These are phyloP conservation scores for Syzygium oleosum DNA, from an alignment of 345 rosid species.

Conservation along the genomic window DNA sequence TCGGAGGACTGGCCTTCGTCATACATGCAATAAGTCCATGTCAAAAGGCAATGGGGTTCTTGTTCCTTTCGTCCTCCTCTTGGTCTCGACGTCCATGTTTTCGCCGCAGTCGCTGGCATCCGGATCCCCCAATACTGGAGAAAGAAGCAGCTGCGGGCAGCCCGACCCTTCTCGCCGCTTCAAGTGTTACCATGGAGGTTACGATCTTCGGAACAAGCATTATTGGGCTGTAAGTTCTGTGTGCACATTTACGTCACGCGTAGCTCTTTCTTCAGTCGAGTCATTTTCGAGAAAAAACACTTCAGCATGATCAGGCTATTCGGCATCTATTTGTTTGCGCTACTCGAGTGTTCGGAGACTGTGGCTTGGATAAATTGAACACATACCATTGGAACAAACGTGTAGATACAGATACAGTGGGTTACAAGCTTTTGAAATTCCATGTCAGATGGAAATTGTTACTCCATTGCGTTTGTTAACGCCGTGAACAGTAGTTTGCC, in stretches of 20 bases:
- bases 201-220: constrained; percentile 45
- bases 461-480: neutral
- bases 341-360: neutral
- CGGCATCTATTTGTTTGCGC: neutral
- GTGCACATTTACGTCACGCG: neutral
- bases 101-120: neutral
- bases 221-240: constrained; percentile 62
- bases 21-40: neutral
- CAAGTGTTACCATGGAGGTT: constrained; percentile 41
- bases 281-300: neutral
- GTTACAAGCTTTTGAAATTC: neutral
- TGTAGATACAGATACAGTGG: neutral
- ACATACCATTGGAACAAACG: neutral
- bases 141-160: constrained; percentile 21
- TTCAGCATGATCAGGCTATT: neutral
- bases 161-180: constrained; percentile 54
- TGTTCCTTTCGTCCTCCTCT: constrained; percentile 16
- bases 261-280: neutral
- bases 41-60: constrained; percentile 13
- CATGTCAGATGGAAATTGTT: neutral
- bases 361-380: neutral
- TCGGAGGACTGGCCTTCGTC: neutral
- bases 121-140: neutral
- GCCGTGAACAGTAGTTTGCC: neutral
- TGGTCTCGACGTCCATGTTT: constrained; percentile 22